phyloP scores from a whole-genome alignment of 2,329 filamentous ascomycete species.

The Lachnellula occidentalis region DNA sequence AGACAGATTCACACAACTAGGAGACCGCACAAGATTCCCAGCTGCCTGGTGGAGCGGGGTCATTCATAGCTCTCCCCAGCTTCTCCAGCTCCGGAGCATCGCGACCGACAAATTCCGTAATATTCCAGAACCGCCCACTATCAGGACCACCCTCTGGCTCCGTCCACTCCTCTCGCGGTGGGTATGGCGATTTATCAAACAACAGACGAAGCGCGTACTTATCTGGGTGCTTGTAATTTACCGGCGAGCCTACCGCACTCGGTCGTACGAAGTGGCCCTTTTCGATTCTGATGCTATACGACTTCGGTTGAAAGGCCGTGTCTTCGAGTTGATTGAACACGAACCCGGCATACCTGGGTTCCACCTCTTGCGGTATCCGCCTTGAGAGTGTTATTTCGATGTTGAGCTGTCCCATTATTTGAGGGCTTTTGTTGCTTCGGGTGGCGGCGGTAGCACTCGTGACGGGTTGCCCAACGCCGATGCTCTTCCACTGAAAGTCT shows the following conservation, averaged over 20 bases:
- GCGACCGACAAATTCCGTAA: not conserved
- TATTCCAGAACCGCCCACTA: not conserved
- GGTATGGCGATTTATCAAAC: not conserved
- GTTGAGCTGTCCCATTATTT: not conserved
- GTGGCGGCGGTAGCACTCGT: not conserved
- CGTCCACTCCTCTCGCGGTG: not conserved
- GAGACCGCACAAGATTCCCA: not conserved
- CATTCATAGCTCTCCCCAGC: not conserved
- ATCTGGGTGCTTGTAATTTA: not conserved
- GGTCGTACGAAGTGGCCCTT: not conserved
- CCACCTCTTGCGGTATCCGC: not conserved
- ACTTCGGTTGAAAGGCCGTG: not conserved
- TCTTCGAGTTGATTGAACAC: not conserved
- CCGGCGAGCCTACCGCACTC: not conserved
- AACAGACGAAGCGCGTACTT: not conserved
- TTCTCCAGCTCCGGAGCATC: not conserved
- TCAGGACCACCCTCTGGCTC: not conserved
- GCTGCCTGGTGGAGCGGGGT: not conserved
- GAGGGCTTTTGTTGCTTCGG: not conserved
- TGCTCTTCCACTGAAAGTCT: not conserved
- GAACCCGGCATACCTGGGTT: not conserved
- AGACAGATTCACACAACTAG: not conserved
- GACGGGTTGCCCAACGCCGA: not conserved
- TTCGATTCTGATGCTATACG: not conserved
- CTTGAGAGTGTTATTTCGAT: not conserved